Percentiles rank a stretch among this genome's conserved stretches.
Evolutionary conservation across 2,329 filamentous ascomycete species (phyloP).

Genomic region (Nemania abortiva): DNA sequence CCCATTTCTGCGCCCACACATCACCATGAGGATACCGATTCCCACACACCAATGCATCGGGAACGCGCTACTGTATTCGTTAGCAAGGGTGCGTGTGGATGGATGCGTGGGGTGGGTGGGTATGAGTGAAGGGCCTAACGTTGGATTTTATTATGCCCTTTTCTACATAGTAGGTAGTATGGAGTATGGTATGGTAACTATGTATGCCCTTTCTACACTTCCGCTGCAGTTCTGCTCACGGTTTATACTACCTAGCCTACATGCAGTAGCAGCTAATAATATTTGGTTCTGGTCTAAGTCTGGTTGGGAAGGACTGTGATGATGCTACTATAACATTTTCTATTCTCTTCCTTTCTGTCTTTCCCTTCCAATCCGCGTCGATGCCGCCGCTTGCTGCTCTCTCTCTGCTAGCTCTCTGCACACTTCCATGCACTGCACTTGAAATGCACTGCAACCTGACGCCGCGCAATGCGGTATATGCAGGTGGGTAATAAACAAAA

Average conservation of each 20-base stretch:
- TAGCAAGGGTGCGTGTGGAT: slow-evolving; percentile 29
- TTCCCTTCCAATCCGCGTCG: slow-evolving; percentile 11
- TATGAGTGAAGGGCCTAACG: slow-evolving; percentile 12
- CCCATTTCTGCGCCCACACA: slow-evolving; percentile 13
- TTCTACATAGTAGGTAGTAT: background rate
- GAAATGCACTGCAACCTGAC: slow-evolving; percentile 36
- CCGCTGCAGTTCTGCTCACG: slow-evolving; percentile 19
- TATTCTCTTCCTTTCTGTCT: background rate
- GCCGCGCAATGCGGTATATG: slow-evolving; percentile 35
- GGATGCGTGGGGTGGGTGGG: slow-evolving; percentile 10
- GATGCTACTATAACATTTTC: slow-evolving; percentile 5
- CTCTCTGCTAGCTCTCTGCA: background rate
- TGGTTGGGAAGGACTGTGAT: slow-evolving; percentile 11
- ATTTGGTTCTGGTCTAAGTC: slow-evolving; percentile 16
- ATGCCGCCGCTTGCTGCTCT: slow-evolving; percentile 17
- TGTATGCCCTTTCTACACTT: slow-evolving; percentile 29
- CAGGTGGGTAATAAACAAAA: slow-evolving; percentile 38
- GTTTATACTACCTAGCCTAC: no score
- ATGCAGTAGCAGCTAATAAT: slow-evolving; percentile 13
- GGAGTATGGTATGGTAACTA: no score
- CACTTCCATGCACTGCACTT: slow-evolving; percentile 5
- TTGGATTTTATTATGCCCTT: slow-evolving; percentile 1
- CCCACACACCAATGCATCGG: slow-evolving; percentile 48
- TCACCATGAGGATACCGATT: slow-evolving; percentile 36
- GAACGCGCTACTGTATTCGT: slow-evolving; percentile 45